Evolutionary conservation across 1,139 yeast genomes (phyloP), one percentile per base, ranked within the genome.

Genomic region (Martiniozyma asiatica): DNA sequence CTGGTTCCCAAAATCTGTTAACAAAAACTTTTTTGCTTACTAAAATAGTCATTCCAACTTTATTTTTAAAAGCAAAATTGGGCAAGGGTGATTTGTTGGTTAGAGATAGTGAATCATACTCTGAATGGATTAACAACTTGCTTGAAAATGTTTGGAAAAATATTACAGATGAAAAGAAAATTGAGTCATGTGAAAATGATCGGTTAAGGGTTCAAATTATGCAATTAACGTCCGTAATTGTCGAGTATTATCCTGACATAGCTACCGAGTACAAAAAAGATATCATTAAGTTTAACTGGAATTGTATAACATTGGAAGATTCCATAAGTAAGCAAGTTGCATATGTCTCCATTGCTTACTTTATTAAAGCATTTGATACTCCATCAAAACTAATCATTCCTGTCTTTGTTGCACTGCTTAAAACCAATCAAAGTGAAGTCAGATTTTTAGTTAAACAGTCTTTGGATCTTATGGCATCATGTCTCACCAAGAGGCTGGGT

Each of bases 221-320:
- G 24, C 95, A 87, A 43, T 56, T 84, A 50, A 79, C 97, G 0
- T 75, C 95, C 0, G 57, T 80, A 31, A 56, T 89, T 27, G 70
- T 87, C 25, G 77, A 76, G 45, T 67, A 73, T 56, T 77, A 84
- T 2, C 72, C 94, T 0, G 53, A 59, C 1, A 53, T 64, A 14
- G 65, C 84, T 12, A 59, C 68, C 7, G 77, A 71, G n/a, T 67
- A 72, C 41, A 67, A 85, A 28, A 89, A 85, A 47, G 95, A 85
- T 44, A 72, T 89, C 27, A 82, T 89, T 54, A 85, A 84, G 51
- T 89, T 87, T 57, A 81, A 89, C 42, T 92, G 98, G 98, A 81
- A 81, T 43, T 82, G 77, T 47, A 79, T 89, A 47, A 84, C 84
- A 44, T 58, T 87, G 27, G 97, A 87, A 41, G 99, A 92, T 48